phyloP scores from a whole-genome alignment of 192 early-diverging fungal species.

The Geranomyces michiganensis region DNA sequence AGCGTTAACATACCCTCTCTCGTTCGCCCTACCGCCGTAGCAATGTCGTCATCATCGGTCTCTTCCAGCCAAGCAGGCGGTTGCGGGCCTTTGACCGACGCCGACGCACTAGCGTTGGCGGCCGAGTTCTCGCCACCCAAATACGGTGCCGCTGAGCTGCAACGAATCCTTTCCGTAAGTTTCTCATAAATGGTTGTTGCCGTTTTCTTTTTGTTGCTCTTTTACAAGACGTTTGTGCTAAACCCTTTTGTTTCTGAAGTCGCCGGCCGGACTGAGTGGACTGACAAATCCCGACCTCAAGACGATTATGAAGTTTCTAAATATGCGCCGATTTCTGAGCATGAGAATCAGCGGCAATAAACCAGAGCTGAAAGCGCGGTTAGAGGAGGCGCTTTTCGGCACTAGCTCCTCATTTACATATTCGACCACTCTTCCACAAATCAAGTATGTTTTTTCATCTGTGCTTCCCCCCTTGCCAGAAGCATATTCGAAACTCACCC shows the following conservation, averaged over 20 bases:
- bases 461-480: too few species aligned
- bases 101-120: neutral
- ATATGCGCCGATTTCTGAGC: neutral
- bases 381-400: neutral
- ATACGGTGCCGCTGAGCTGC: neutral
- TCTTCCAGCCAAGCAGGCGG: too few species aligned
- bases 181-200: neutral
- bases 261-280: too few species aligned
- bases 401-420: too few species aligned
- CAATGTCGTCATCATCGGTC: too few species aligned
- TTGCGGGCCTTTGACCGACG: neutral
- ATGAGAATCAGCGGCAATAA: conserved; percentile 1
- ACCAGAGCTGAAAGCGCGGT: neutral
- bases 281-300: neutral
- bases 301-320: conserved; percentile 4
- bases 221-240: too few species aligned
- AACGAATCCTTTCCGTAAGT: neutral
- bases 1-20: too few species aligned
- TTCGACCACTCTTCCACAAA: too few species aligned
- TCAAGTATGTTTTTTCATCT: too few species aligned
- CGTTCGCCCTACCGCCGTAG: too few species aligned
- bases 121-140: neutral
- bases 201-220: neutral
- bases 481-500: too few species aligned
- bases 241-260: too few species aligned